Base-by-base conservation (phyloP, 805 yeast species). In the Candida boleticola region DNA sequence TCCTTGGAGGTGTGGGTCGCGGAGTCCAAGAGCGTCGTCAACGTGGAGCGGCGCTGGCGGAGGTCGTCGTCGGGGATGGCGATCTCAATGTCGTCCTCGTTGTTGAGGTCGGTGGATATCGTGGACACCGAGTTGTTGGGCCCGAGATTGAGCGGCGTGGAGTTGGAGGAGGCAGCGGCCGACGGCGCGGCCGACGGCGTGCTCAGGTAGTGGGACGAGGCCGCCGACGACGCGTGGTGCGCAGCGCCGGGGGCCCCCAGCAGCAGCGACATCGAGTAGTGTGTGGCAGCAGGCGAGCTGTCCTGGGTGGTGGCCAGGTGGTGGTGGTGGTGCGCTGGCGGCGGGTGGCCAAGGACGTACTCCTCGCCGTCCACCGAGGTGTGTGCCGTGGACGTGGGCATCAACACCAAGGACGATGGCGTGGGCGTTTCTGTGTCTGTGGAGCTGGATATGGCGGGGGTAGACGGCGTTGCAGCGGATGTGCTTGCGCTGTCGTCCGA, bases 1-100 rank as follows among this genome's bases (percentile, higher is more conserved):
- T 77, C 80, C 22, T 61, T 45, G 19, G 38, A 16, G 11, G 35
- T 6, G 13, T 16, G 18, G 29, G 39, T 27, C n/a, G 37, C 37
- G 5, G 37, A 22, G 27, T 35, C 29, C 14, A 22, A n/a, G 20
- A 25, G 29, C 13, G n/a, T 5, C 25, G 29, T n/a, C 19, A 35
- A 16, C 14, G 27, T 11, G 27, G 37, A 22, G 9, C 37, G 16
- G 16, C 37, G 16, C 10, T 22, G 18, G 16, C 19, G 14, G 37
- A 35, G 29, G 18, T 35, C 37, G 20, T 22, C 27, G 14, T 35
- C 37, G 4, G 37, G 37, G 18, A 35, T 16, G 5, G 37, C 29
- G 5, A 25, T 35, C 21, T 31, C 35, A 17, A 31, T 31, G 21
- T 31, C 35, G 21, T 31, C 35, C 26, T 11, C 13, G 27, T 22